Evolutionary conservation across 106 monocot species (phyloP), one percentile per base, ranked within the genome.

Genomic region (Iris macrosiphon): DNA sequence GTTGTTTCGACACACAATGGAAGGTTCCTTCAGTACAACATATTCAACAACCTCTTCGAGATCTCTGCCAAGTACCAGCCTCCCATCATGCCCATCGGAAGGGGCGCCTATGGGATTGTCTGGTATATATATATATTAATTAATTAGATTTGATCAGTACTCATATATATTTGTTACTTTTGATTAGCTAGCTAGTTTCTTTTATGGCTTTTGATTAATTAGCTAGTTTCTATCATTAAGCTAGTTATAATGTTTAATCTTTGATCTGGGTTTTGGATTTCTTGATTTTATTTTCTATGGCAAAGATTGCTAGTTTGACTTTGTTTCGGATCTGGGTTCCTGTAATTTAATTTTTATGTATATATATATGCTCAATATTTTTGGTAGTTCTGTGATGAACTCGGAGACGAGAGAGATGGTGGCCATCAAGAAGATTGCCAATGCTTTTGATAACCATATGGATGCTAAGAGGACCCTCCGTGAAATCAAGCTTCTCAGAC

Each of bases 81-180:
- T 4, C 96, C 96, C 26, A 78, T 98, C 56, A 78, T 90, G 86
- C 96, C 96, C n/a, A 90, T 90, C 32, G 96, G 96, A 13, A 75
- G 80, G 24, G 96, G 96, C 16, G 96, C 96, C 15, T 98, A 98
- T 45, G 96, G 96, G 24, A 98, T 98, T 52, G 96, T 98, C 38
- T 98, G 90, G 96, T 98, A 75, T 51, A 41, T n/a, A n/a, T n/a
- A n/a, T n/a, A n/a, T n/a, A n/a, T n/a, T n/a, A n/a, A n/a, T n/a
- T n/a, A n/a, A n/a, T n/a, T n/a, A n/a, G n/a, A n/a, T n/a, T n/a
- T n/a, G n/a, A n/a, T n/a, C n/a, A n/a, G n/a, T n/a, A n/a, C n/a
- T n/a, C n/a, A n/a, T n/a, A n/a, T n/a, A n/a, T n/a, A n/a, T n/a
- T n/a, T n/a, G n/a, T n/a, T n/a, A n/a, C n/a, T n/a, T n/a, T n/a